Conservation (phyloP, 768 basidiomycete species). For the Suillus spraguei region DNA sequence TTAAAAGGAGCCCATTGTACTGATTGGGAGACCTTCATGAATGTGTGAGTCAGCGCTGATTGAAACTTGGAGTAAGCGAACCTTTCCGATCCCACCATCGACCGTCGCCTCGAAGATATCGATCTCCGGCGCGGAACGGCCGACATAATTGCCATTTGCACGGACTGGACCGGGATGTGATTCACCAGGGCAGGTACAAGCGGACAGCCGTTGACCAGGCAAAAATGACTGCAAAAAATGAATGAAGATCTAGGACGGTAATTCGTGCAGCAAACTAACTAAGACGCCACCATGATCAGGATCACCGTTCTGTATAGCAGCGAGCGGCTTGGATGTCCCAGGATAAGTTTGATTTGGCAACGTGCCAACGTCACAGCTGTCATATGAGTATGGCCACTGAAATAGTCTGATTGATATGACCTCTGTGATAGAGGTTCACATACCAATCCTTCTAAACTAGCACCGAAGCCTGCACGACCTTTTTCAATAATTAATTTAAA, state of each 20-base stretch:
- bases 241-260: slow-evolving; percentile 1
- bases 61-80: slow-evolving; percentile 19
- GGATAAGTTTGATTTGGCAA: slow-evolving; percentile 71
- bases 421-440: slow-evolving; percentile 26
- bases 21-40: slow-evolving; percentile 52
- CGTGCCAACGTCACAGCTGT: slow-evolving; percentile 77
- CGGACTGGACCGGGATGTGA: slow-evolving; percentile 58
- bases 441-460: slow-evolving; percentile 64
- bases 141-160: slow-evolving; percentile 50
- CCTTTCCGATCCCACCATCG: slow-evolving; percentile 35
- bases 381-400: slow-evolving; percentile 57
- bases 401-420: slow-evolving; percentile 18
- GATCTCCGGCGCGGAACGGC: slow-evolving; percentile 60
- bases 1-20: slow-evolving; percentile 46
- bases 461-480: slow-evolving; percentile 58
- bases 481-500: slow-evolving; percentile 20
- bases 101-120: slow-evolving; percentile 58
- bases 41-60: slow-evolving; percentile 13
- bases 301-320: slow-evolving; percentile 44
- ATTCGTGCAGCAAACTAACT: slow-evolving; percentile 18
- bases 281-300: slow-evolving; percentile 30
- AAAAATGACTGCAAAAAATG: slow-evolving; percentile 42
- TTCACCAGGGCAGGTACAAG: slow-evolving; percentile 61
- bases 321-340: slow-evolving; percentile 44
- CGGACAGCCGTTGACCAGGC: slow-evolving; percentile 56